Evolutionary conservation across 2,329 filamentous ascomycete genomes (phyloP).

Genomic region (Ascochyta fabae): DNA sequence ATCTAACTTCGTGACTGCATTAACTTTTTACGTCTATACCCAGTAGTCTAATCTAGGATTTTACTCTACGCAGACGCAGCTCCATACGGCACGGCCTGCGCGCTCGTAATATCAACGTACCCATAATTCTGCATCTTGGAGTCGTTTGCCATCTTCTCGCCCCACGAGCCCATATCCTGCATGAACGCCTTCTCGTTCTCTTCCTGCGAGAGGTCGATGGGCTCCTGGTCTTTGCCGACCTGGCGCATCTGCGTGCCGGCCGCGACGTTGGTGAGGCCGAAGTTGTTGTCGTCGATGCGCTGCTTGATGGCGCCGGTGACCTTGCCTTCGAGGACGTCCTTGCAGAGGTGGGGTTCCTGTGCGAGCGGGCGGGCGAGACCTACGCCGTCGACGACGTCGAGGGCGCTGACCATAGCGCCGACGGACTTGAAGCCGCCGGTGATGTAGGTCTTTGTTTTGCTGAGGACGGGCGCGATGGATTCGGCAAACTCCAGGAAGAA

Average conservation of each 20-base stretch:
- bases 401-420: constrained; percentile 64
- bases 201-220: constrained; percentile 59
- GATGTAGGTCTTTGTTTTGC: constrained; percentile 64
- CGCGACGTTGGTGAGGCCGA: constrained; percentile 55
- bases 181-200: constrained; percentile 57
- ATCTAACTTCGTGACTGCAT: too few relatives aligned
- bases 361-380: constrained; percentile 63
- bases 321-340: constrained; percentile 54
- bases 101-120: constrained; percentile 53
- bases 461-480: constrained; percentile 59
- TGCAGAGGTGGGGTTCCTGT: constrained; percentile 58
- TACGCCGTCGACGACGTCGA: constrained; percentile 65
- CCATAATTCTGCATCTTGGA: constrained; percentile 51
- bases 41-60: too few relatives aligned
- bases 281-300: constrained; percentile 59
- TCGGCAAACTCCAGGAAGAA: constrained; percentile 68
- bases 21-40: too few relatives aligned
- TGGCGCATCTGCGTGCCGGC: constrained; percentile 61
- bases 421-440: constrained; percentile 65
- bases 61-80: constrained; percentile 1
- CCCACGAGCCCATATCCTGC: constrained; percentile 57
- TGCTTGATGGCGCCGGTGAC: constrained; percentile 56
- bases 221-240: constrained; percentile 60
- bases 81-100: constrained; percentile 48
- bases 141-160: constrained; percentile 50